phyloP scores from a whole-genome alignment of 2,329 filamentous ascomycete species.

The Xylaria sp. region DNA sequence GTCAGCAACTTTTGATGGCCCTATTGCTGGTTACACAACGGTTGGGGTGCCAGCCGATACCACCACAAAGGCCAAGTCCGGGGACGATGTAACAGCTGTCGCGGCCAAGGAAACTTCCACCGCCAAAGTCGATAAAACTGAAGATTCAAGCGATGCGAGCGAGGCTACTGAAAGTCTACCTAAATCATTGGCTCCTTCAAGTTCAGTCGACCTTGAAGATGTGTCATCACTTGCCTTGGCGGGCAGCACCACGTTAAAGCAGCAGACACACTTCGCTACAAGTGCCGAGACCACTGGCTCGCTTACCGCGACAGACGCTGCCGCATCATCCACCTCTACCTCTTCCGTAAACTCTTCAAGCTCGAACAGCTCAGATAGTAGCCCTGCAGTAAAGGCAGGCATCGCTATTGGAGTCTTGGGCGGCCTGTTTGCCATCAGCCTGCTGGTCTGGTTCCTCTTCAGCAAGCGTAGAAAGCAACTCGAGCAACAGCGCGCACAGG shows the following conservation, averaged over 20 bases:
- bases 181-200: constrained; percentile 19
- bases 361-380: constrained; percentile 29
- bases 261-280: constrained; percentile 31
- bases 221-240: constrained; percentile 23
- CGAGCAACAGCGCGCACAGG: constrained; percentile 53
- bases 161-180: constrained; percentile 17
- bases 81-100: constrained; percentile 15
- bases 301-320: constrained; percentile 25
- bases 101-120: constrained; percentile 18
- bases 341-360: constrained; percentile 33
- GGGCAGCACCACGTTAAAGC: constrained; percentile 2
- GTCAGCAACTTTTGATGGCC: constrained; percentile 49
- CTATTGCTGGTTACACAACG: constrained; percentile 50
- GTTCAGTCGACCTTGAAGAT: constrained; percentile 17
- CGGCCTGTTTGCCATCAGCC: constrained; percentile 67
- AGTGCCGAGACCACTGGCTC: constrained; percentile 22
- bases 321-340: constrained; percentile 32
- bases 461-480: constrained; percentile 72
- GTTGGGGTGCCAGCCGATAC: constrained; percentile 38
- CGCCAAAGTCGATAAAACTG: not conserved
- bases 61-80: constrained; percentile 10
- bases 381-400: constrained; percentile 70
- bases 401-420: constrained; percentile 82
- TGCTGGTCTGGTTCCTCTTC: constrained; percentile 74
- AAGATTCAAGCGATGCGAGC: not conserved